Percentiles rank a stretch among this genome's conserved stretches.
Conservation (phyloP, 768 basidiomycete genomes). For the Dendrothele bispora region DNA sequence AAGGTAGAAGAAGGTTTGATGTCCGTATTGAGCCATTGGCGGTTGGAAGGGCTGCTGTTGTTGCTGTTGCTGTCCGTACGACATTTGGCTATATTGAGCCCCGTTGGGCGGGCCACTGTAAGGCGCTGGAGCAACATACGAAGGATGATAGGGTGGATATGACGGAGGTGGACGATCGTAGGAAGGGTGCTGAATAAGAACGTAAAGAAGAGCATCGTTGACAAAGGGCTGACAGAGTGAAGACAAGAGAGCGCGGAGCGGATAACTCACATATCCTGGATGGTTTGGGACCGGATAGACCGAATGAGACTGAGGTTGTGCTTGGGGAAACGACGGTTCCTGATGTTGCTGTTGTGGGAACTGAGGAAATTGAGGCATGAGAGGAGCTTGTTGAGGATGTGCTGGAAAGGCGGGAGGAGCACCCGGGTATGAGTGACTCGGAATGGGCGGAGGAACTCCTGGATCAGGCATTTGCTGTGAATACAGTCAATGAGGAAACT, state of each 20-base stretch:
- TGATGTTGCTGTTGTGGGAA: background rate
- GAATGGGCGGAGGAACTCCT: background rate
- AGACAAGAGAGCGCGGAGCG: background rate
- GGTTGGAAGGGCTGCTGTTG: too few relatives aligned
- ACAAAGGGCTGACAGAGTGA: background rate
- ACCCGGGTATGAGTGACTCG: background rate
- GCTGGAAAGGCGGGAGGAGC: background rate
- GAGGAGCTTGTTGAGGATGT: background rate
- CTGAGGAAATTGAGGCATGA: background rate
- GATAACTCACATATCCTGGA: background rate
- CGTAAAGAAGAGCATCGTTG: too few relatives aligned
- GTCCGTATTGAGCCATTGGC: too few relatives aligned
- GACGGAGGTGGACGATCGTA: background rate
- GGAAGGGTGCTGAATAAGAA: too few relatives aligned
- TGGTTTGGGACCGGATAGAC: background rate
- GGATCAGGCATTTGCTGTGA: too few relatives aligned
- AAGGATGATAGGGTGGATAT: slow-evolving; percentile 1
- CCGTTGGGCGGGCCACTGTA: slow-evolving; percentile 2
- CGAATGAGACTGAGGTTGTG: background rate
- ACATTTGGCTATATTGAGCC: background rate
- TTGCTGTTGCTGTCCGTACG: background rate
- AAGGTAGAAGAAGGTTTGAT: background rate
- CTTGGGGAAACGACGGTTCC: slow-evolving; percentile 1
- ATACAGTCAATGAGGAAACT: too few relatives aligned
- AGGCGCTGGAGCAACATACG: slow-evolving; percentile 1